Conservation (phyloP, 768 basidiomycete genomes). For the Exsudoporus frostii region DNA sequence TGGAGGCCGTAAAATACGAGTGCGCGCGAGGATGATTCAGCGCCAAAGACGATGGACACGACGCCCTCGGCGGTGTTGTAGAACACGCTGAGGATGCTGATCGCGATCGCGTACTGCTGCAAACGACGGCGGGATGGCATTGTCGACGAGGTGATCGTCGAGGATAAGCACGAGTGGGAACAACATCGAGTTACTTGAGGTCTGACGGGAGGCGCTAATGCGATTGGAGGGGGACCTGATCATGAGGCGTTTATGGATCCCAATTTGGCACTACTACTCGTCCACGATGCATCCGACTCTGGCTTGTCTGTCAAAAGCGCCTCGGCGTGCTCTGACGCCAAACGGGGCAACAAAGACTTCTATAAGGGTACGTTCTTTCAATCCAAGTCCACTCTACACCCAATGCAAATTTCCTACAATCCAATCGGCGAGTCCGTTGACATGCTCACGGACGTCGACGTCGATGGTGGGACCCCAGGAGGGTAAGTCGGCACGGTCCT, state of each 20-base stretch:
- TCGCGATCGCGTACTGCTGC: conserved; percentile 38
- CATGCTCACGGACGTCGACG: conserved; percentile 57
- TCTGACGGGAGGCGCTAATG: too few species aligned
- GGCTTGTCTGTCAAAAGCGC: conserved; percentile 76
- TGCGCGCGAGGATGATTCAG: conserved; percentile 40
- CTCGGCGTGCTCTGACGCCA: conserved; percentile 75
- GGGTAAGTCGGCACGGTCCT: conserved; percentile 47
- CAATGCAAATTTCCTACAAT: conserved; percentile 74
- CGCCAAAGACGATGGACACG: conserved; percentile 42
- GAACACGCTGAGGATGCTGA: conserved; percentile 41
- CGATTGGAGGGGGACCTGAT: too few species aligned
- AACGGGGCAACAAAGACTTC: conserved; percentile 91
- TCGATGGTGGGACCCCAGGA: conserved; percentile 73
- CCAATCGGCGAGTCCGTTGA: conserved; percentile 72
- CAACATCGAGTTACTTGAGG: too few species aligned
- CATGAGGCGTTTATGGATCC: too few species aligned
- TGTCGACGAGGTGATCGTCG: not conserved
- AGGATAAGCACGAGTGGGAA: not conserved
- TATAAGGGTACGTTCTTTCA: conserved; percentile 74
- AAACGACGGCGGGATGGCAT: conserved; percentile 19
- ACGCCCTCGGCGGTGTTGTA: conserved; percentile 41
- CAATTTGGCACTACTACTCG: too few species aligned
- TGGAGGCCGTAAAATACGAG: conserved; percentile 50
- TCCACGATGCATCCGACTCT: conserved; percentile 76
- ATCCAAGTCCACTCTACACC: conserved; percentile 27